Evolutionary conservation across 768 basidiomycete genomes (phyloP).

Genomic region (Rhodotorula sphaerocarpa): DNA sequence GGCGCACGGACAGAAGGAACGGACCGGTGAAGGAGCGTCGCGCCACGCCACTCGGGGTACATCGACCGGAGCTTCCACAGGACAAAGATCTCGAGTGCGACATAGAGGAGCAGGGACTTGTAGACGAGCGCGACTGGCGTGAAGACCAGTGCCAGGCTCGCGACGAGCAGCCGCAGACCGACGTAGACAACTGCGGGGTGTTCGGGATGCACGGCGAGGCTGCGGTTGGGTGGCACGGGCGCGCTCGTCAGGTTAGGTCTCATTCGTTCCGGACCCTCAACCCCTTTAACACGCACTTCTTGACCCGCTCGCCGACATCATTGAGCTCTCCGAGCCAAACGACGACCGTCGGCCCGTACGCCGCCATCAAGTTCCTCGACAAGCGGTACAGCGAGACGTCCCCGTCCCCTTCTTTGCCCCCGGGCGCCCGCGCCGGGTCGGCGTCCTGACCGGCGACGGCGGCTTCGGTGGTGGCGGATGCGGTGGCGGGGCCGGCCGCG

Average conservation of each 20-base stretch:
- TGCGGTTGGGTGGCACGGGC: not conserved
- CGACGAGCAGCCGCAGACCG: conserved; percentile 1
- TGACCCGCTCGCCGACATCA: conserved; percentile 16
- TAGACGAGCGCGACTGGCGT: conserved; percentile 10
- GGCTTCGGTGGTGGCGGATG: too few relatives aligned
- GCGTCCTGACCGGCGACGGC: too few relatives aligned
- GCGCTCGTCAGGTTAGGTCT: not conserved
- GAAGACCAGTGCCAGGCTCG: conserved; percentile 5
- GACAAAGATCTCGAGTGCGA: conserved; percentile 23
- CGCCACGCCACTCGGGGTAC: conserved; percentile 14
- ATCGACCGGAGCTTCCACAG: conserved; percentile 15
- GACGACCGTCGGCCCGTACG: conserved; percentile 13
- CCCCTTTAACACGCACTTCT: conserved; percentile 29
- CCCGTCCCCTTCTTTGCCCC: not conserved
- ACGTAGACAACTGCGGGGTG: conserved; percentile 8
- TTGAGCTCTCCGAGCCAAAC: not conserved
- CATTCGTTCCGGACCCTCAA: too few relatives aligned
- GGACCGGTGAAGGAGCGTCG: conserved; percentile 14
- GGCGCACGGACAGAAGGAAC: too few relatives aligned
- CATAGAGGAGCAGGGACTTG: conserved; percentile 4
- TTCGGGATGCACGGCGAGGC: conserved; percentile 19
- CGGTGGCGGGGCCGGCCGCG: not conserved
- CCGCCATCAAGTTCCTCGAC: not conserved
- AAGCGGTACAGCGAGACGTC: conserved; percentile 15
- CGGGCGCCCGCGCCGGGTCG: not conserved